Conservation (phyloP, 257 asterid genomes). For the Solanum rostratum region DNA sequence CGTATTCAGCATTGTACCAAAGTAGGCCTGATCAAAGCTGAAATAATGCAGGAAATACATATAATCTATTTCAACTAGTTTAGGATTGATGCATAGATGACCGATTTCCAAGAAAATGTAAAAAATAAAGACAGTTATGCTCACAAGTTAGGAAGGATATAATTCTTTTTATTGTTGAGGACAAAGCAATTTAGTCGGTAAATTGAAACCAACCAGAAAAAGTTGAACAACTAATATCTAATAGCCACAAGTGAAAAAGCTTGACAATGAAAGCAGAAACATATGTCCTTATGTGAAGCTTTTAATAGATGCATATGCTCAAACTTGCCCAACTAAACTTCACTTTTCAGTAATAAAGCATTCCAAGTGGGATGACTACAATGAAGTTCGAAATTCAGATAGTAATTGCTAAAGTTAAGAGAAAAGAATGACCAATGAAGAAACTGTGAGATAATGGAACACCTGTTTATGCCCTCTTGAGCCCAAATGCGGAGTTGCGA, state of each 20-base stretch:
- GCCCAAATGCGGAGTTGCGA: conserved; percentile 93
- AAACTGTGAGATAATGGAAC: not conserved
- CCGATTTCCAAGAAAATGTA: not conserved
- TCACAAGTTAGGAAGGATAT: not conserved
- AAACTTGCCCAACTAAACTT: not conserved
- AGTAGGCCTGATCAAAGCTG: not conserved
- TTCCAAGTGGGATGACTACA: not conserved
- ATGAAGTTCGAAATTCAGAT: not conserved
- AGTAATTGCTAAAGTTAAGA: not conserved
- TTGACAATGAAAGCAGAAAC: not conserved
- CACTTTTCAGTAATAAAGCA: not conserved
- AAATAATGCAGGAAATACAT: not conserved
- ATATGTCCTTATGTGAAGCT: not conserved
- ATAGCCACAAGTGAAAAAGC: not conserved
- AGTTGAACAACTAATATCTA: not conserved
- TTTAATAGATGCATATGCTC: not conserved
- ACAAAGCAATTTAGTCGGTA: not conserved
- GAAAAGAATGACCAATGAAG: not conserved
- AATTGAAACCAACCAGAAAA: not conserved
- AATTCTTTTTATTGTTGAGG: not conserved
- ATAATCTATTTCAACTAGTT: not conserved
- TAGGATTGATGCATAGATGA: not conserved
- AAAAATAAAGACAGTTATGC: not conserved
- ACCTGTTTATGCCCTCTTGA: conserved; percentile 86
- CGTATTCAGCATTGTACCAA: not conserved